Percentiles rank a stretch among this genome's conserved stretches.
phyloP scores from a whole-genome alignment of 768 basidiomycete species.

The Pisolithus orientalis region DNA sequence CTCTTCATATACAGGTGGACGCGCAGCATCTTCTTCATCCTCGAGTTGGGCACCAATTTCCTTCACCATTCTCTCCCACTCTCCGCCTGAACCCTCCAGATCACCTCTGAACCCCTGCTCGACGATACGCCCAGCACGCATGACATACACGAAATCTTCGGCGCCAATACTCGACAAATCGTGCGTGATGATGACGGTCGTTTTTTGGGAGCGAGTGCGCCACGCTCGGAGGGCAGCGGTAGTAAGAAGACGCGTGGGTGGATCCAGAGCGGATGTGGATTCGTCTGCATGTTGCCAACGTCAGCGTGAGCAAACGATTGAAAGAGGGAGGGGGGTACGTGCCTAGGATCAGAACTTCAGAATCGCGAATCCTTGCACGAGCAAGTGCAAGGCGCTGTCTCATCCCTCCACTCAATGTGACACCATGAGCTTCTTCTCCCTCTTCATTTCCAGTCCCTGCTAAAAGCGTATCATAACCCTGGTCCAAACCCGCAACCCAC shows the following conservation, averaged over 20 bases:
- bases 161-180: constrained; percentile 77
- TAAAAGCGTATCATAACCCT: constrained; percentile 81
- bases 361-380: constrained; percentile 77
- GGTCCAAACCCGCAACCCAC: constrained; percentile 77
- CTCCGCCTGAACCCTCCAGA: constrained; percentile 57
- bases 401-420: constrained; percentile 86
- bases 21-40: constrained; percentile 13
- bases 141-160: constrained; percentile 87
- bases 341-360: constrained; percentile 89
- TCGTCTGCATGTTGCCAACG: constrained; percentile 44
- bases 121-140: constrained; percentile 71
- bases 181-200: constrained; percentile 66
- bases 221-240: constrained; percentile 66
- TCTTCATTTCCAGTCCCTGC: constrained; percentile 37
- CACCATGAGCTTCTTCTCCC: constrained; percentile 40
- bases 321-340: constrained; percentile 21
- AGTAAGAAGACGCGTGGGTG: constrained; percentile 79
- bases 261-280: constrained; percentile 80
- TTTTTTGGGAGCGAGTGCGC: constrained; percentile 57
- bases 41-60: constrained; percentile 51
- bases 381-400: constrained; percentile 88
- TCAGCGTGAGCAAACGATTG: not conserved
- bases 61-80: constrained; percentile 67
- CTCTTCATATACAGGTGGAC: constrained; percentile 28
- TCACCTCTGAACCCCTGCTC: constrained; percentile 87